These are phyloP conservation scores for Crataegus laevigata DNA, from an alignment of 306 rosid species.

Conservation along the genomic window DNA sequence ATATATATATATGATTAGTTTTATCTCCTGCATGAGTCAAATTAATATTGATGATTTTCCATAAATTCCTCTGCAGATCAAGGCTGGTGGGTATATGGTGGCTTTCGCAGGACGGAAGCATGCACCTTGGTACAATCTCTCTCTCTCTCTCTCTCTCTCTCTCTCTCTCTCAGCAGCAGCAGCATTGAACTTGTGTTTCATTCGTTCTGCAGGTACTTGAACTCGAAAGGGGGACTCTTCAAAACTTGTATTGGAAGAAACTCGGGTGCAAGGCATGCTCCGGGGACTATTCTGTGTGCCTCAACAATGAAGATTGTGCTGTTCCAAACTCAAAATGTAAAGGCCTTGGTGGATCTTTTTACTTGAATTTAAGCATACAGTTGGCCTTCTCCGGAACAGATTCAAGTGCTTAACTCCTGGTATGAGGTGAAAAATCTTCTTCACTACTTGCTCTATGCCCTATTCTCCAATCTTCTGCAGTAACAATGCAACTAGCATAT, in stretches of 20 bases:
- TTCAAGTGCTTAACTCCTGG: constrained; percentile 75
- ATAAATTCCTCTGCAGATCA: constrained; percentile 21
- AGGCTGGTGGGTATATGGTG: constrained; percentile 58
- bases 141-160: neutral
- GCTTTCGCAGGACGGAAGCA: constrained; percentile 90
- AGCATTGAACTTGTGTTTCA: neutral
- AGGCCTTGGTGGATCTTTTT: constrained; percentile 33
- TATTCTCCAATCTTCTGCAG: constrained; percentile 41
- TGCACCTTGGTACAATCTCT: constrained; percentile 69
- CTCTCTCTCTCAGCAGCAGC: neutral
- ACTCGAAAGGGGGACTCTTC: constrained; percentile 62
- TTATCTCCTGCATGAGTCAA: neutral
- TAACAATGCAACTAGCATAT: neutral
- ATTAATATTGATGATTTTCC: neutral
- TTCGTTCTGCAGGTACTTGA: constrained; percentile 60
- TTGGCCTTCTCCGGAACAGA: constrained; percentile 86
- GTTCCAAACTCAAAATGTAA: constrained; percentile 50
- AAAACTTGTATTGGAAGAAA: constrained; percentile 74
- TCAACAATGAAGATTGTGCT: constrained; percentile 65
- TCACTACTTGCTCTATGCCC: constrained; percentile 49
- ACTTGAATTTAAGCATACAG: constrained; percentile 65
- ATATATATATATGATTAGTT: too few species aligned
- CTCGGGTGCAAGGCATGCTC: constrained; percentile 59
- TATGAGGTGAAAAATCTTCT: constrained; percentile 59
- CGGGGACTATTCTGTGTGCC: constrained; percentile 39